Conservation (phyloP, 1,284 basidiomycete species). For the Somion occarium region DNA sequence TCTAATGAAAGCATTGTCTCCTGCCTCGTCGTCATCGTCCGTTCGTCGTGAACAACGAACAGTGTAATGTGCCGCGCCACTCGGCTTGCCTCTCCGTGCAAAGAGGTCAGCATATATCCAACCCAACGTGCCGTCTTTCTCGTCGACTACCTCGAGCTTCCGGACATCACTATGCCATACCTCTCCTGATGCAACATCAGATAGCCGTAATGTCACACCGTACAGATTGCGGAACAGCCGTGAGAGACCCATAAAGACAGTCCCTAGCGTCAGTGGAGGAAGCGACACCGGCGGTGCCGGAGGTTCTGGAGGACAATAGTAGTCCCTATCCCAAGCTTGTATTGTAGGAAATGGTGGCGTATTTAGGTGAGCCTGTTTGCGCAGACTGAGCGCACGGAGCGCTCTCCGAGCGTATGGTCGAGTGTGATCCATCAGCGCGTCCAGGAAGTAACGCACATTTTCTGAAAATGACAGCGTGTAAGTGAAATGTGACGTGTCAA, state of each 20-base stretch:
- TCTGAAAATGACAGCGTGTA: constrained; percentile 36
- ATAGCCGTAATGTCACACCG: constrained; percentile 78
- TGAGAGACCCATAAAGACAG: constrained; percentile 83
- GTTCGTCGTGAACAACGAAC: constrained; percentile 91
- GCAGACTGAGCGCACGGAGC: constrained; percentile 61
- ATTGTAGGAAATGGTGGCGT: constrained; percentile 57
- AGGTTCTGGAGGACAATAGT: constrained; percentile 76
- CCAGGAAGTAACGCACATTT: constrained; percentile 82
- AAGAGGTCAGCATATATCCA: constrained; percentile 96
- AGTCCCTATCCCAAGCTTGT: constrained; percentile 92
- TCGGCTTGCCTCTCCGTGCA: constrained; percentile 79
- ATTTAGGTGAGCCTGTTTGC: constrained; percentile 70
- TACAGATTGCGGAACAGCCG: constrained; percentile 83
- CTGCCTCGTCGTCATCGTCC: constrained; percentile 81
- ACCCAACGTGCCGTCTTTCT: constrained; percentile 81
- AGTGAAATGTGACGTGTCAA: not conserved
- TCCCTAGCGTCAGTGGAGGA: constrained; percentile 75
- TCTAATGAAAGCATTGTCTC: constrained; percentile 50
- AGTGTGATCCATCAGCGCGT: constrained; percentile 74
- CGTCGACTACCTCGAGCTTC: constrained; percentile 91
- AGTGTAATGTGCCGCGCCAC: constrained; percentile 95
- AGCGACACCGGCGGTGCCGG: constrained; percentile 68
- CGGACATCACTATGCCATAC: constrained; percentile 88
- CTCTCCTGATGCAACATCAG: constrained; percentile 68
- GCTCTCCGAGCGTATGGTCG: constrained; percentile 71